phyloP scores from a whole-genome alignment of 768 basidiomycete species.

The Hirschioporus abietinus region DNA sequence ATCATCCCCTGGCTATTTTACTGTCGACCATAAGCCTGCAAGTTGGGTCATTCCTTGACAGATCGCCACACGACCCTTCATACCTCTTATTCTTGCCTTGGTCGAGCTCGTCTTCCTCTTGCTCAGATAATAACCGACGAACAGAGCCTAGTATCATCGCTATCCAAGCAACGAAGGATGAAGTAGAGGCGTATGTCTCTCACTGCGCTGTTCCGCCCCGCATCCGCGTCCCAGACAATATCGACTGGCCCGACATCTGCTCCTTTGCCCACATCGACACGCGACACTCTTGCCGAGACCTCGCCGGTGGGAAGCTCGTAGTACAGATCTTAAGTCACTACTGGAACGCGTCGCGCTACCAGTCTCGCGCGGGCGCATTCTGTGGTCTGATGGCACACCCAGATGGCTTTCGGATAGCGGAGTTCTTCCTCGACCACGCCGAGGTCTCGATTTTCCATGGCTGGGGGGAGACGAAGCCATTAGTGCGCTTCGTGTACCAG shows the following conservation, averaged over 20 bases:
- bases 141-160: background rate
- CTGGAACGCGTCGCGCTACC: background rate
- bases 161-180: background rate
- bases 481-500: background rate
- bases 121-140: background rate
- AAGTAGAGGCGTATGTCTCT: background rate
- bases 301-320: background rate
- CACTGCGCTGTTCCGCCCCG: background rate
- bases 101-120: background rate
- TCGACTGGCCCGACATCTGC: background rate
- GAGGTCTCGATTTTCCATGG: background rate
- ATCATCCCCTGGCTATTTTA: background rate
- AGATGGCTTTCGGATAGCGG: background rate
- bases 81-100: background rate
- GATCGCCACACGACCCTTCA: background rate
- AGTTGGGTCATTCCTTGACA: background rate
- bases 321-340: background rate
- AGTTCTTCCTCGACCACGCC: background rate
- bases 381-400: background rate
- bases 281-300: background rate
- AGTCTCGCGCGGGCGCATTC: background rate
- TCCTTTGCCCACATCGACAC: background rate
- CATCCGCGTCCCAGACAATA: background rate
- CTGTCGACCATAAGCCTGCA: background rate
- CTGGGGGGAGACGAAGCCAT: background rate